Evolutionary conservation across 2,329 filamentous ascomycete species (phyloP), one percentile per base, ranked within the genome.

Genomic region (Claviceps purpurea): DNA sequence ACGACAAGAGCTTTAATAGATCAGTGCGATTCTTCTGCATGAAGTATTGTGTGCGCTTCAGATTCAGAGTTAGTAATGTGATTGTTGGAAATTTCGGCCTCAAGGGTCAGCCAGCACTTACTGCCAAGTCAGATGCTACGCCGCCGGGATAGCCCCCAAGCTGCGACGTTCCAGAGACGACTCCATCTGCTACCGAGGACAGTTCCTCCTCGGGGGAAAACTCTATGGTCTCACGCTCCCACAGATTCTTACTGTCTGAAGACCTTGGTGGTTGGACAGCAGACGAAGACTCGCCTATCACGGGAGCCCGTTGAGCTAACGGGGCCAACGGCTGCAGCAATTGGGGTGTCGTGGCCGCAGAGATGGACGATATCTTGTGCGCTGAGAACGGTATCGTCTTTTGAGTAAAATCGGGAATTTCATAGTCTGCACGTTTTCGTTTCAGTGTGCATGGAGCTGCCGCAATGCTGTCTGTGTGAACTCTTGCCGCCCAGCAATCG

Each of bases 11-110:
- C 37, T 69, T 68, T 24, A 73, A 59, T 0, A 71, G 59, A 50
- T 73, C 70, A 4, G 61, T 66, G 47, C 61, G 68, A 47, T 62
- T 62, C 53, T 70, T 65, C 7, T 56, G 54, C 20, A 60, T 62
- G 53, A 73, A 73, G 53, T 73, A 73, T 37, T 66, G 62, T 18
- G 61, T 60, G 22, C 68, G 65, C 70, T 72, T 47, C 5, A 37
- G 1, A 41, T 18, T 39, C 26, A 38, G 5, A 44, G 24, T 49
- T 11, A 49, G 48, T 2, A 7, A 43, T 3, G 22, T 18, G 11
- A 20, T 3, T 2, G 13, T 20, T 5, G 49, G 10, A 3, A 7
- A 4, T 34, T 34, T 34, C 10, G 30, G 10, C 3, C 30, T 34
- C 30, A 34, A 34, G 30, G 30, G 10, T 34, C 30, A 34, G 8